Evolutionary conservation across 257 asterid genomes (phyloP).

Genomic region (Nicotiana tabacum): DNA sequence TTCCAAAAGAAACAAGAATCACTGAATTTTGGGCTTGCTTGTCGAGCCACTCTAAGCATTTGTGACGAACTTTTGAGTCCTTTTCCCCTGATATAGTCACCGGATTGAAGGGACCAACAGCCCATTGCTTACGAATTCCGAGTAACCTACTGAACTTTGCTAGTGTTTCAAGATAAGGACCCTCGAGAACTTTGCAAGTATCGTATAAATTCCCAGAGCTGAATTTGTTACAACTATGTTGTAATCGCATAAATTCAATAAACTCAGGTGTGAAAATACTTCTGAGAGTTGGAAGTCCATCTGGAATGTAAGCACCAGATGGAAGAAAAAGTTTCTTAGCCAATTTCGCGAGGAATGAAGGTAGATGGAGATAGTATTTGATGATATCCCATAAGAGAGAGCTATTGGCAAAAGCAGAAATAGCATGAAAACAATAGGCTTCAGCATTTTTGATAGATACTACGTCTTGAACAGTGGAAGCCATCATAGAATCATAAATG

Average conservation of each 20-base stretch:
- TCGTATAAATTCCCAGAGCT: not conserved
- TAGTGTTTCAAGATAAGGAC: not conserved
- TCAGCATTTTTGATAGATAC: not conserved
- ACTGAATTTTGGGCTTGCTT: not conserved
- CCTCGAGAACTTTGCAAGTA: not conserved
- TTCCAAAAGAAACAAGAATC: not conserved
- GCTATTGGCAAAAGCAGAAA: not conserved
- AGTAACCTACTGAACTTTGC: not conserved
- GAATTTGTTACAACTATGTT: not conserved
- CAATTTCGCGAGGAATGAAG: not conserved
- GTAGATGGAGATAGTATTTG: not conserved
- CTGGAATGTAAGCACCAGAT: not conserved
- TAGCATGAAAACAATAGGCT: not conserved
- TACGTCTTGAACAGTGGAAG: not conserved
- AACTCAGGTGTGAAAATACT: not conserved
- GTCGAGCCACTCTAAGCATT: conserved; percentile 1
- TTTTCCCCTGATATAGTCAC: not conserved
- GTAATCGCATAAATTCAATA: not conserved
- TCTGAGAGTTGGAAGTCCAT: not conserved
- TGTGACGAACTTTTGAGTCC: not conserved
- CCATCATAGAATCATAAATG: not conserved
- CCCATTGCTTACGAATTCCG: not conserved
- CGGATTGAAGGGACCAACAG: not conserved
- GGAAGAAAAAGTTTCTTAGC: not conserved
- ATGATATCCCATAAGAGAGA: not conserved